A percentile compares a stretch with the other conserved stretches of the same genome.
Evolutionary conservation across 1,284 basidiomycete species (phyloP).

Genomic region (Microbotryomycetes sp.): DNA sequence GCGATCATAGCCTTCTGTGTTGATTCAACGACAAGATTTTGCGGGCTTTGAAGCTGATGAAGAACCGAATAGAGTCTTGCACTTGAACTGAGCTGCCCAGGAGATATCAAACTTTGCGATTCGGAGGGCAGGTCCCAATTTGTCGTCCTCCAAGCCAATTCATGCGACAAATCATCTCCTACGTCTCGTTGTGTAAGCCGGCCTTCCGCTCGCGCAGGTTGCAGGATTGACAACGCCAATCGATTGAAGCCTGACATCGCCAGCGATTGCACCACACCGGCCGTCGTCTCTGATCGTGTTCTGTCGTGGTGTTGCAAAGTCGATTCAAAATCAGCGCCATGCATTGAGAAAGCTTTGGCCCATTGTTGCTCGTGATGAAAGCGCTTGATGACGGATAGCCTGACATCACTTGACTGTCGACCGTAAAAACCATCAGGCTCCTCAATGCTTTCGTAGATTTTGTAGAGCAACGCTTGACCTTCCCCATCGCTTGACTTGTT

Average conservation of each 20-base stretch:
- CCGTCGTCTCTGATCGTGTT: slow-evolving; percentile 6
- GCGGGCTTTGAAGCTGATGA: slow-evolving; percentile 66
- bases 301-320: slow-evolving; percentile 36
- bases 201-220: slow-evolving; percentile 19
- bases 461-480: slow-evolving; percentile 67
- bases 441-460: slow-evolving; percentile 88
- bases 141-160: slow-evolving; percentile 80
- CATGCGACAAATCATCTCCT: slow-evolving; percentile 47
- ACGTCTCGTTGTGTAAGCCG: neutral
- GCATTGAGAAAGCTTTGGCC: slow-evolving; percentile 81
- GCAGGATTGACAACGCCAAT: slow-evolving; percentile 45
- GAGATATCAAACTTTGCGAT: slow-evolving; percentile 42
- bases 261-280: slow-evolving; percentile 65
- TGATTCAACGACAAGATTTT: slow-evolving; percentile 52
- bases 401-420: slow-evolving; percentile 67
- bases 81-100: slow-evolving; percentile 33
- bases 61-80: slow-evolving; percentile 67
- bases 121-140: slow-evolving; percentile 82
- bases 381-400: slow-evolving; percentile 68
- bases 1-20: slow-evolving; percentile 42
- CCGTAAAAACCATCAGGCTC: slow-evolving; percentile 98
- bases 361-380: slow-evolving; percentile 90
- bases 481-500: slow-evolving; percentile 30
- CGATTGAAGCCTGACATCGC: slow-evolving; percentile 81
- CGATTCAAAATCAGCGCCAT: slow-evolving; percentile 74